Percentiles rank a stretch among this genome's conserved stretches.
phyloP scores from a whole-genome alignment of 768 basidiomycete species.

The Macrocybe gigantea region DNA sequence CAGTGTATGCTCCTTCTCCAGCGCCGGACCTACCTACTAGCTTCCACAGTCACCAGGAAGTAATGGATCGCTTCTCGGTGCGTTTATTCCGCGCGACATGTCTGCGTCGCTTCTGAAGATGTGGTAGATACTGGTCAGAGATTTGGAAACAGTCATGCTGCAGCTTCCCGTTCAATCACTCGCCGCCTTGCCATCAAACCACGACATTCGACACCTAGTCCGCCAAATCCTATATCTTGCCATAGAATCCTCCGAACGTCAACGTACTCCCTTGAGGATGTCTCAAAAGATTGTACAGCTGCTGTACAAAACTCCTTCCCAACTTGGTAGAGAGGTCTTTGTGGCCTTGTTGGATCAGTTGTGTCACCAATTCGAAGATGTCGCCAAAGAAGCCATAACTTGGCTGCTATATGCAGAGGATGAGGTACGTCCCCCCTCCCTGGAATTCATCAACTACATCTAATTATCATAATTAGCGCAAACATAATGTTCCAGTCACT shows the following conservation, averaged over 20 bases:
- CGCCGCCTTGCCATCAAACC: conserved; percentile 68
- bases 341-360: conserved; percentile 85
- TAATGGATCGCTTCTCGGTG: conserved; percentile 84
- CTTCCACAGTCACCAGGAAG: conserved; percentile 67
- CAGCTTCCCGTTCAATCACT: conserved; percentile 66
- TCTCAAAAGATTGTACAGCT: conserved; percentile 97
- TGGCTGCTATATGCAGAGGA: conserved; percentile 98
- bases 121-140: conserved; percentile 39
- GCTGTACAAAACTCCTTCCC: conserved; percentile 82
- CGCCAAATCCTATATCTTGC: conserved; percentile 80
- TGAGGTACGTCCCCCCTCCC: conserved; percentile 50
- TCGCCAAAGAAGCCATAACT: conserved; percentile 92
- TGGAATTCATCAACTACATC: conserved; percentile 6
- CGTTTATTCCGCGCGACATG: conserved; percentile 17
- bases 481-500: conserved; percentile 93
- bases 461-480: conserved; percentile 51
- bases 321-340: conserved; percentile 90
- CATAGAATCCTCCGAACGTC: conserved; percentile 71
- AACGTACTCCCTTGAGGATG: conserved; percentile 85
- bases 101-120: conserved; percentile 3
- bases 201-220: conserved; percentile 81
- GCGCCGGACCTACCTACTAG: conserved; percentile 43
- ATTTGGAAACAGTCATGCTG: conserved; percentile 75
- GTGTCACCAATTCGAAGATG: conserved; percentile 85
- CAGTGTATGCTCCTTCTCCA: conserved; percentile 57